These are phyloP conservation scores for Nothophaeocryptopus gaeumannii DNA, from an alignment of 2,329 filamentous ascomycete genomes.

Conservation along the genomic window DNA sequence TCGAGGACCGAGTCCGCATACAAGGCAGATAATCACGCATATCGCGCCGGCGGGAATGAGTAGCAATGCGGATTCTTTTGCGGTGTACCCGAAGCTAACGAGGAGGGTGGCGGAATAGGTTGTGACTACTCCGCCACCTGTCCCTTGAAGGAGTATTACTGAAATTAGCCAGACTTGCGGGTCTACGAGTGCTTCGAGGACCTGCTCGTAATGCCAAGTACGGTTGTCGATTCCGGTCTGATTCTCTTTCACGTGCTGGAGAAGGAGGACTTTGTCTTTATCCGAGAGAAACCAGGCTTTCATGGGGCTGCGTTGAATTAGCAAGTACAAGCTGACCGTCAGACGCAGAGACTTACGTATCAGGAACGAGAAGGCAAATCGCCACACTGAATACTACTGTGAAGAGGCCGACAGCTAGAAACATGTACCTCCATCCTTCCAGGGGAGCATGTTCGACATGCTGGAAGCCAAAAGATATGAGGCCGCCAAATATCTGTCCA, in stretches of 20 bases:
- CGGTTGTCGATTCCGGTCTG: slow-evolving; percentile 44
- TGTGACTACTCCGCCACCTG: slow-evolving; percentile 42
- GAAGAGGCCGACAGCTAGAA: slow-evolving; percentile 44
- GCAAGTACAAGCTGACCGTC: too few species aligned
- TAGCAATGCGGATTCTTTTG: slow-evolving; percentile 28
- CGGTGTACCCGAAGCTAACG: slow-evolving; percentile 27
- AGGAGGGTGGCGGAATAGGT: slow-evolving; percentile 34
- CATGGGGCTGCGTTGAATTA: slow-evolving; percentile 22
- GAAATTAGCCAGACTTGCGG: slow-evolving; percentile 51
- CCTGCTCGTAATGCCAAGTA: slow-evolving; percentile 50
- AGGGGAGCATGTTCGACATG: slow-evolving; percentile 38
- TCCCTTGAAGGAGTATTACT: slow-evolving; percentile 33
- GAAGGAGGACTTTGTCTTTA: slow-evolving; percentile 43
- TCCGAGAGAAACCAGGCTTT: slow-evolving; percentile 20
- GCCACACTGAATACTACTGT: slow-evolving; percentile 38
- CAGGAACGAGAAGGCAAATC: slow-evolving; percentile 27
- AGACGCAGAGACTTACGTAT: too few species aligned
- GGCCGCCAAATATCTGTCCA: slow-evolving; percentile 56
- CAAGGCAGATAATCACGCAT: slow-evolving; percentile 38
- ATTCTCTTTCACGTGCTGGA: slow-evolving; percentile 42
- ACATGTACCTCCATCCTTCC: slow-evolving; percentile 52
- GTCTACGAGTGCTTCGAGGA: slow-evolving; percentile 58
- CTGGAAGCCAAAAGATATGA: slow-evolving; percentile 55
- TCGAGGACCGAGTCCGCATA: slow-evolving; percentile 21
- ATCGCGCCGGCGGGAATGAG: slow-evolving; percentile 60